Evolutionary conservation across 2,329 filamentous ascomycete genomes (phyloP), one percentile per base, ranked within the genome.

Genomic region (Hymenoscyphus infarciens): DNA sequence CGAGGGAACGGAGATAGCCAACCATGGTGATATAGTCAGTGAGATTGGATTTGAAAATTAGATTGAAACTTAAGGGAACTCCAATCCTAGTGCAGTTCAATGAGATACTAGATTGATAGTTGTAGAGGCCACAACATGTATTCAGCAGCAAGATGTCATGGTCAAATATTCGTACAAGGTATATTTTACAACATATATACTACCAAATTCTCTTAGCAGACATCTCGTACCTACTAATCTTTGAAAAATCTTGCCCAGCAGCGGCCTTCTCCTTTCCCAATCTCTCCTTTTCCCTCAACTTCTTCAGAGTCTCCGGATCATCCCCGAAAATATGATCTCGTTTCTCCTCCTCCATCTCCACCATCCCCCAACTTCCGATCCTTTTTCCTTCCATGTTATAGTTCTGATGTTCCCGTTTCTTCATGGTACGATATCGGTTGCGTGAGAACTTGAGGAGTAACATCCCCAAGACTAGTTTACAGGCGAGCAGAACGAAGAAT

Each of bases 121-220:
- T 49, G 7, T 49, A 6, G 19, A 25, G 42, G 7, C 11, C 42
- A 49, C 39, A 16, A 49, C 4, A 49, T 49, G 19, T 49, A 11
- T 3, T 22, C n/a, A 49, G n/a, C 19, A 7, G 16, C 8, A 49
- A 49, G 10, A 22, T 2, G 5, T 49, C 19, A 22, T 49, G 42
- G 8, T 49, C 42, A 22, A 22, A 49, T 49, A 11, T 10, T 49
- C 19, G 5, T 49, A 49, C 42, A 35, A 35, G 33, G 8, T 35
- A 49, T 49, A 13, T 49, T 49, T n/a, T 49, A 49, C 42, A 49
- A 22, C 10, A 22, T 11, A 49, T 22, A 19, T 42, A 49, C 62
- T 69, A 98, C 95, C 95, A 99, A 70, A 99, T 99, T 74, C 95
- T 84, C 82, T 97, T 98, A 0, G 92, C 91, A 70, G 92, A 88